Base-by-base conservation (phyloP, 2,329 filamentous ascomycete species). In the Botrytis medusae region DNA sequence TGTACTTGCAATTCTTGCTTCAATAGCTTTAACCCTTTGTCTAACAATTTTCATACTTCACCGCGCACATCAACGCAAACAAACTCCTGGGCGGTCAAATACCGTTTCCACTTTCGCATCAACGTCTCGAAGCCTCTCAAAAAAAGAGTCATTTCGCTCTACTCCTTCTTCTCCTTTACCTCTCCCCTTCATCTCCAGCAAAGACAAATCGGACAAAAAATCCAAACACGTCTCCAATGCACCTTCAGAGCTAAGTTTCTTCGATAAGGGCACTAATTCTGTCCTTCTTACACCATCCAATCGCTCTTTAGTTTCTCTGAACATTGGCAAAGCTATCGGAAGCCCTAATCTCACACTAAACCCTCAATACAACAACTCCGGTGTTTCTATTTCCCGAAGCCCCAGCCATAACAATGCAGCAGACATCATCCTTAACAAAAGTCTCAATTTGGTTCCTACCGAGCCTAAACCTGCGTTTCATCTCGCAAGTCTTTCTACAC, bases 231-330 rank as follows among this genome's bases (percentile, higher is more conserved):
- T 69, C 44, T 69, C 62, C 16, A 57, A n/a, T n/a, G 71, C 62
- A 9, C 44, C 59, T 16, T 72, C 71, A 1, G 71, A 69, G 29
- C 25, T 69, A 20, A 69, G 63, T 46, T 72, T 72, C n/a, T 72
- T 72, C 51, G 71, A 72, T 54, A 72, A 46, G 10, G 63, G 46
- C 32, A 72, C 63, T 22, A 61, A 72, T 37, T 72, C 71, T 16
- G 63, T 72, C 2, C 71, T 72, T 32, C 25, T 72, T 9, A 61
- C 63, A 6, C 63, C 71, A n/a, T 69, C 40, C 32, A 69, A 54
- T 42, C 51, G 40, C 25, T 72, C 71, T 2, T n/a, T 42, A 32
- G 6, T 48, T 29, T 72, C 71, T n/a, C 42, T 69, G 7, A 68
- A 59, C 8, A 72, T 72, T 18, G 63, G 63, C 2, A 72, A 72